A percentile compares a stretch with the other conserved stretches of the same genome.
These are phyloP conservation scores for Canna indica DNA, from an alignment of 176 grass and related monocot genomes.

Conservation along the genomic window DNA sequence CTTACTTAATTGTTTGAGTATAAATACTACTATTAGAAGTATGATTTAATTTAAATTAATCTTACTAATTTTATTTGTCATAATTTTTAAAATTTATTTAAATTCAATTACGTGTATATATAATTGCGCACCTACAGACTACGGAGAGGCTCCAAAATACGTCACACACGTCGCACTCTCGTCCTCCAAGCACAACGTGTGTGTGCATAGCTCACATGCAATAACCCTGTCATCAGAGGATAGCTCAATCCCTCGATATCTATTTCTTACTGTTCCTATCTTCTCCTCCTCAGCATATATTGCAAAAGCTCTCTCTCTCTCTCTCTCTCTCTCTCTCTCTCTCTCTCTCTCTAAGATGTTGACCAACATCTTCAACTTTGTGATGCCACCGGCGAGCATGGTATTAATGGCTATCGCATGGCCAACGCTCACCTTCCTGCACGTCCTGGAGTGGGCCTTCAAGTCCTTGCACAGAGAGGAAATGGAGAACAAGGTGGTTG, in stretches of 20 bases:
- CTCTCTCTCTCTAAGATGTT: slow-evolving; percentile 15
- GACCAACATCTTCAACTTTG: slow-evolving; percentile 50
- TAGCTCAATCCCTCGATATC: too few relatives aligned
- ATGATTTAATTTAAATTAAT: too few relatives aligned
- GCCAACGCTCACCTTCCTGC: slow-evolving; percentile 68
- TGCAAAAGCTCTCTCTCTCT: neutral
- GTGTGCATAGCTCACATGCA: neutral
- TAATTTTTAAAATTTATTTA: too few relatives aligned
- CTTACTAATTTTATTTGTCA: too few relatives aligned
- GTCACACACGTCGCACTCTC: neutral
- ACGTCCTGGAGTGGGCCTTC: slow-evolving; percentile 43
- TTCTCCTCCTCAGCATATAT: slow-evolving; percentile 4
- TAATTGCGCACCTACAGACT: too few relatives aligned
- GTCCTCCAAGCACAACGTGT: slow-evolving; percentile 2
- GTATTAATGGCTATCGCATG: slow-evolving; percentile 81
- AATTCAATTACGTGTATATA: too few relatives aligned
- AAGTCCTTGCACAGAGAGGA: slow-evolving; percentile 60
- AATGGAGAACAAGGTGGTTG: slow-evolving; percentile 64
- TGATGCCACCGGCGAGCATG: slow-evolving; percentile 95
- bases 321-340: slow-evolving; percentile 12
- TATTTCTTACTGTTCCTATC: too few relatives aligned
- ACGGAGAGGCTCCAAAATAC: neutral
- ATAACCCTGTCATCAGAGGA: neutral
- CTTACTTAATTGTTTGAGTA: too few relatives aligned
- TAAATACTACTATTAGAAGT: too few relatives aligned